A percentile compares a stretch with the other conserved stretches of the same genome.
These are phyloP conservation scores for Rhododendron ferrugineum DNA, from an alignment of 148 eudicot genomes.

Conservation along the genomic window DNA sequence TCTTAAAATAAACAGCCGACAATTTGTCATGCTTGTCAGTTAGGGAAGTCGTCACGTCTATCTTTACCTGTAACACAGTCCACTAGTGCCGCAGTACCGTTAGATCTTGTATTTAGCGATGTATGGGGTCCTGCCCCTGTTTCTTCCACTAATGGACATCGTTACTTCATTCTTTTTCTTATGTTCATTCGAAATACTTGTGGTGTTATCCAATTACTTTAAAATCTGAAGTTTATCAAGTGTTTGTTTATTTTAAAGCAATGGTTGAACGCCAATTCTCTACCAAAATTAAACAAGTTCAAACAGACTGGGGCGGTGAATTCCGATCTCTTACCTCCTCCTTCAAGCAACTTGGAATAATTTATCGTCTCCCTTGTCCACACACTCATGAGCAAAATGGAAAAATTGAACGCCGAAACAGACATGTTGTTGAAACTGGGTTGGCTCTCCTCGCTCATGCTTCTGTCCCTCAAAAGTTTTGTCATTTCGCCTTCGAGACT, in stretches of 20 bases:
- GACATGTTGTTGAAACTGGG: too few species aligned
- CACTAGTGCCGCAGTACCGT: not conserved
- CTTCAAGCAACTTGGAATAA: too few species aligned
- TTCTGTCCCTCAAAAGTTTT: not conserved
- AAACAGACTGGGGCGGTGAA: too few species aligned
- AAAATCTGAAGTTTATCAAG: not conserved
- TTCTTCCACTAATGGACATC: not conserved
- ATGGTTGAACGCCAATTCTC: not conserved
- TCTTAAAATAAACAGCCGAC: not conserved
- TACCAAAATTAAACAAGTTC: too few species aligned
- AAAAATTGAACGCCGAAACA: too few species aligned
- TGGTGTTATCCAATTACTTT: not conserved
- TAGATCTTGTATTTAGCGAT: not conserved
- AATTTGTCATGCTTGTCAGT: not conserved
- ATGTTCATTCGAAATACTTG: not conserved
- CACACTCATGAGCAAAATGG: too few species aligned
- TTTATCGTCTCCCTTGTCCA: too few species aligned
- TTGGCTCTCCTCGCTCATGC: not conserved
- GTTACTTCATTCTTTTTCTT: not conserved
- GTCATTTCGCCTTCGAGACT: not conserved
- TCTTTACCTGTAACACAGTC: not conserved
- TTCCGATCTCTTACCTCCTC: too few species aligned
- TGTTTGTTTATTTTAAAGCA: not conserved
- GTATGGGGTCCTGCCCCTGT: not conserved
- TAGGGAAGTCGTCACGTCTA: not conserved